Evolutionary conservation across 2,329 filamentous ascomycete genomes (phyloP).

Genomic region (Elsinoe australis): DNA sequence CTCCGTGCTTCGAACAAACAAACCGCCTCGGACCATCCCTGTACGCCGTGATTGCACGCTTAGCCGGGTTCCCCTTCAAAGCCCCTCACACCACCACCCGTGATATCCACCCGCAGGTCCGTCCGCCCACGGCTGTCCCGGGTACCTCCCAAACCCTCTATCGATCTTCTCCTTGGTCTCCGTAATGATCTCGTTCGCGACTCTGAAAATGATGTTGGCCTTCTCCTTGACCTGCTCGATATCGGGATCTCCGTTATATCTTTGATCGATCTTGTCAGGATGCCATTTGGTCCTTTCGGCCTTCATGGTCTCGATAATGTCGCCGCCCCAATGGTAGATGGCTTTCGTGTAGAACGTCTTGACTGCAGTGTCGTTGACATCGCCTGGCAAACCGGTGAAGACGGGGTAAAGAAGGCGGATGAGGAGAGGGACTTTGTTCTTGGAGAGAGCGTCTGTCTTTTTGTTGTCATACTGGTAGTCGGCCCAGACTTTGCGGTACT

Average conservation of each 20-base stretch:
- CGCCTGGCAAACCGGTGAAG: slow-evolving; percentile 48
- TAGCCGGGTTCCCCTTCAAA: too few species aligned
- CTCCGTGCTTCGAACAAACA: too few species aligned
- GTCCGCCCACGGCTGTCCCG: not conserved
- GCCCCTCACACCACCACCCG: too few species aligned
- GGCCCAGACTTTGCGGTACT: not conserved
- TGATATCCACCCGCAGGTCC: too few species aligned
- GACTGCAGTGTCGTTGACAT: slow-evolving; percentile 54
- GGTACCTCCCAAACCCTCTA: not conserved
- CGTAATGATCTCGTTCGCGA: not conserved
- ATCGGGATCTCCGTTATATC: slow-evolving; percentile 54
- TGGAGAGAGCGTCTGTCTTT: not conserved
- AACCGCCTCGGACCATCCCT: too few species aligned
- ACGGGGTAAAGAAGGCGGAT: slow-evolving; percentile 45
- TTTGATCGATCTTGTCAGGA: slow-evolving; percentile 94
- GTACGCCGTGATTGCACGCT: too few species aligned
- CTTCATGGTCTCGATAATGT: slow-evolving; percentile 54
- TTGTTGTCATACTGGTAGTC: not conserved
- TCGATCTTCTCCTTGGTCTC: not conserved
- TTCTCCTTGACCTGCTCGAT: not conserved
- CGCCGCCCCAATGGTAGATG: slow-evolving; percentile 17
- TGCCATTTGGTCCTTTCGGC: slow-evolving; percentile 92
- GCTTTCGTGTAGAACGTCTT: slow-evolving; percentile 55
- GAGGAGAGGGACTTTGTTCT: not conserved
- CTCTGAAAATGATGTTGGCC: slow-evolving; percentile 10